Conservation (phyloP, 495 filamentous ascomycete species). For the Hyaloscypha hepaticicola region DNA sequence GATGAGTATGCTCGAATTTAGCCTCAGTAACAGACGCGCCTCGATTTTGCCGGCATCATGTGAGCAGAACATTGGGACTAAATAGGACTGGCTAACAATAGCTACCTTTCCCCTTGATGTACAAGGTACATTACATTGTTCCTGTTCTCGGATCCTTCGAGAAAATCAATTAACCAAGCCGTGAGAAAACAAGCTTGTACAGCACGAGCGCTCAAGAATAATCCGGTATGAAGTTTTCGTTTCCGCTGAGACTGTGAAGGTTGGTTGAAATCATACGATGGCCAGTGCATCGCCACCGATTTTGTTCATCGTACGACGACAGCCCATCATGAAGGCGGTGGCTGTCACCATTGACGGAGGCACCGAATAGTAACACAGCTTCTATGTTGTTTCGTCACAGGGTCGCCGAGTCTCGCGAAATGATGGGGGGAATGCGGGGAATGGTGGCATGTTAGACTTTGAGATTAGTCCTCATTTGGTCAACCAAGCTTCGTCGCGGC, state of each 20-base stretch:
- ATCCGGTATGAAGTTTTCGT: no score
- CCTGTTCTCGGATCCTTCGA: not conserved
- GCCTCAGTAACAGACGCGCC: slow-evolving; percentile 11
- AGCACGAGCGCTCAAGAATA: no score
- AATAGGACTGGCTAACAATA: not conserved
- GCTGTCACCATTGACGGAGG: no score
- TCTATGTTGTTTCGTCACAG: not conserved
- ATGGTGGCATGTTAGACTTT: not conserved
- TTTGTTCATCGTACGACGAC: not conserved
- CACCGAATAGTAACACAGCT: not conserved
- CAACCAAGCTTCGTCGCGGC: not conserved
- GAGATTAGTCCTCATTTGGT: not conserved
- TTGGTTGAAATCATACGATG: not conserved
- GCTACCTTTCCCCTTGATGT: not conserved
- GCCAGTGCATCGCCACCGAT: not conserved
- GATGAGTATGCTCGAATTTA: slow-evolving; percentile 7
- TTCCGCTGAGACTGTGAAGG: no score
- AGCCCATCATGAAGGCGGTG: not conserved
- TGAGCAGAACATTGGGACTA: slow-evolving; percentile 10
- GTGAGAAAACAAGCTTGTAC: not conserved
- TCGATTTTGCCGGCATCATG: slow-evolving; percentile 22
- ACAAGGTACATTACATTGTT: not conserved
- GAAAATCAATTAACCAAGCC: not conserved
- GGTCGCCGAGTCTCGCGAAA: not conserved
- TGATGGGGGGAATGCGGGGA: not conserved